phyloP scores from a whole-genome alignment of 345 rosid species.

The Streptanthus diversifolius region DNA sequence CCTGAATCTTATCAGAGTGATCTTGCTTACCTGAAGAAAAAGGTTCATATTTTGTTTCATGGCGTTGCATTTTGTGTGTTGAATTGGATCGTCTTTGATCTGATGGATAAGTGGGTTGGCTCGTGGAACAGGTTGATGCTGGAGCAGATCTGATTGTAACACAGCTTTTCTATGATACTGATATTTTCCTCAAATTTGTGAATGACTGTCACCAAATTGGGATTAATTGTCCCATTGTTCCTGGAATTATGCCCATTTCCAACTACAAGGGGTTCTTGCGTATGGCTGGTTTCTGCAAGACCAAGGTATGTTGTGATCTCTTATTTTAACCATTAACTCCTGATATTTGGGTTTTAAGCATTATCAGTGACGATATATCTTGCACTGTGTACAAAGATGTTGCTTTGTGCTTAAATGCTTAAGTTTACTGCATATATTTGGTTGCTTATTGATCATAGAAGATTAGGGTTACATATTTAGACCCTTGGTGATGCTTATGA shows the following conservation, averaged over 20 bases:
- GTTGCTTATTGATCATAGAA: conserved; percentile 1
- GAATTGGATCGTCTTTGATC: background rate
- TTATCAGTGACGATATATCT: background rate
- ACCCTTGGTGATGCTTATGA: background rate
- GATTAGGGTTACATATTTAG: background rate
- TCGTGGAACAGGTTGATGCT: conserved; percentile 71
- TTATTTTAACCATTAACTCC: background rate
- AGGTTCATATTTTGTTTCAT: conserved; percentile 40
- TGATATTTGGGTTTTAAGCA: too few relatives aligned
- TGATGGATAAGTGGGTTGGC: conserved; percentile 6
- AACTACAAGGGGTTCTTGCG: conserved; percentile 91
- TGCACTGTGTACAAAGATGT: background rate
- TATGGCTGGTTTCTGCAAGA: conserved; percentile 97
- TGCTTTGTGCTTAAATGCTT: background rate
- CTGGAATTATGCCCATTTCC: conserved; percentile 95
- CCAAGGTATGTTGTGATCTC: conserved; percentile 50
- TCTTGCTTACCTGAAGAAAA: conserved; percentile 82
- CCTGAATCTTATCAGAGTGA: conserved; percentile 69
- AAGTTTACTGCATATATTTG: background rate
- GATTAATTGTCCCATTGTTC: conserved; percentile 82
- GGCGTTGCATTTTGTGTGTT: conserved; percentile 2
- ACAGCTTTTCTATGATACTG: conserved; percentile 89
- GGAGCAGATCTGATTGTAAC: conserved; percentile 91
- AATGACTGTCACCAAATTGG: conserved; percentile 92
- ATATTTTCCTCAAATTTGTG: conserved; percentile 84